Evolutionary conservation across 139 green algal genomes (phyloP).

Genomic region (Astrephomene gubernaculifera): DNA sequence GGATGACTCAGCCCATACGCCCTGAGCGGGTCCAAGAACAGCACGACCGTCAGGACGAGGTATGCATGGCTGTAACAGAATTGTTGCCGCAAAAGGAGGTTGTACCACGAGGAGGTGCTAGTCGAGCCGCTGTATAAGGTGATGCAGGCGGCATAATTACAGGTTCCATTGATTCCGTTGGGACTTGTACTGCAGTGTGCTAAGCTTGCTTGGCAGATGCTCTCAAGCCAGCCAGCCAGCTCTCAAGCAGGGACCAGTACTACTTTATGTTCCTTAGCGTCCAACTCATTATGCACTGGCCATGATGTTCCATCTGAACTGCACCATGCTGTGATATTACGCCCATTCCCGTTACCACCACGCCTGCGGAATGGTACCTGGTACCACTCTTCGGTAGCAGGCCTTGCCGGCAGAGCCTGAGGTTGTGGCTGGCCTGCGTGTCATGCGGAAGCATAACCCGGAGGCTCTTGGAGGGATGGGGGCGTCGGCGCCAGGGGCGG

Average conservation of each 20-base stretch:
- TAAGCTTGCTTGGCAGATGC: too few relatives aligned
- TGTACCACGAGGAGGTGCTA: constrained; percentile 31
- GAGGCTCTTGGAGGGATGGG: background rate
- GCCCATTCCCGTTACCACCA: background rate
- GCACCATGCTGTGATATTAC: background rate
- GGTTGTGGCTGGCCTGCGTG: constrained; percentile 33
- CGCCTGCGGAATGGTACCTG: background rate
- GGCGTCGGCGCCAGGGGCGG: background rate
- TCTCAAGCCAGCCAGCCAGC: background rate
- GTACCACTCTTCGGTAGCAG: background rate
- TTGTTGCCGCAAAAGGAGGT: too few relatives aligned
- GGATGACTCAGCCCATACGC: constrained; percentile 81
- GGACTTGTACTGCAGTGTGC: too few relatives aligned
- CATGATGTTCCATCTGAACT: background rate
- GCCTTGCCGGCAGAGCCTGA: constrained; percentile 36
- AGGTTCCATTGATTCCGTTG: too few relatives aligned
- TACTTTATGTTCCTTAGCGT: too few relatives aligned
- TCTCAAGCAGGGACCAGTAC: background rate
- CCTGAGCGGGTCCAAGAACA: constrained; percentile 19
- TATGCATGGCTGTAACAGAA: too few relatives aligned
- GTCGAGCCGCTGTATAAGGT: constrained; percentile 13
- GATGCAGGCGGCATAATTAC: background rate
- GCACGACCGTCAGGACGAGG: constrained; percentile 42
- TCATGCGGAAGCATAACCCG: constrained; percentile 49
- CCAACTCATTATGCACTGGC: background rate